These are phyloP conservation scores for Geoglossum cookeanum DNA, from an alignment of 2,329 filamentous ascomycete genomes.

Conservation along the genomic window DNA sequence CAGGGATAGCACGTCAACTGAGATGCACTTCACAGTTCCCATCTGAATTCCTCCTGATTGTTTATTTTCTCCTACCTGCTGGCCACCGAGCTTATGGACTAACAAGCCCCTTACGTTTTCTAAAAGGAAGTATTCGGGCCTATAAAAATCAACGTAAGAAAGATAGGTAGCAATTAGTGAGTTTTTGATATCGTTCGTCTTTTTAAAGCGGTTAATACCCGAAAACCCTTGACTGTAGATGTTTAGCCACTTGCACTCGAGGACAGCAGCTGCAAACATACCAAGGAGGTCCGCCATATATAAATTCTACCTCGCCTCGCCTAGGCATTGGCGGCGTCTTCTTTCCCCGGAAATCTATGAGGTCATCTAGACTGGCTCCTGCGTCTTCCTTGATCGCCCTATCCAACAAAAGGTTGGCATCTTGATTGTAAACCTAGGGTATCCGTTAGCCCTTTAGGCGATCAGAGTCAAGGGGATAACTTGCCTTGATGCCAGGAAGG, in stretches of 20 bases:
- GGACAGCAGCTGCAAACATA: background rate
- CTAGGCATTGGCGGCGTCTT: slow-evolving; percentile 3
- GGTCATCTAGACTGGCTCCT: slow-evolving; percentile 1
- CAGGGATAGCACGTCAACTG: no score
- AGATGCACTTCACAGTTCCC: background rate
- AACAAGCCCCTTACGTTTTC: slow-evolving; percentile 12
- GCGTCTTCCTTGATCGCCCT: slow-evolving; percentile 5
- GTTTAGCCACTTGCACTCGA: background rate
- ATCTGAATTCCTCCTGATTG: background rate
- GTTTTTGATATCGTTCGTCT: slow-evolving; percentile 10
- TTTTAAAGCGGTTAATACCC: slow-evolving; percentile 5
- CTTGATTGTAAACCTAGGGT: slow-evolving; percentile 5
- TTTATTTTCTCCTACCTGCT: background rate
- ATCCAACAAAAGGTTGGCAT: slow-evolving; percentile 6
- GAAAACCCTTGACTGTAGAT: slow-evolving; percentile 6
- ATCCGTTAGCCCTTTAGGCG: background rate
- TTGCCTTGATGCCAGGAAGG: background rate
- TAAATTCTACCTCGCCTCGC: slow-evolving; percentile 5
- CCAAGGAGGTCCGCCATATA: slow-evolving; percentile 6
- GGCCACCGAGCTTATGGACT: background rate
- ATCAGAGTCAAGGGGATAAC: background rate
- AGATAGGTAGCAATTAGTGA: slow-evolving; percentile 10
- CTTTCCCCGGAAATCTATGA: slow-evolving; percentile 6
- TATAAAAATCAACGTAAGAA: slow-evolving; percentile 11
- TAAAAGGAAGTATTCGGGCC: slow-evolving; percentile 12